Conservation (phyloP, 2,329 filamentous ascomycete species). For the Ascocoryne sarcoides region DNA sequence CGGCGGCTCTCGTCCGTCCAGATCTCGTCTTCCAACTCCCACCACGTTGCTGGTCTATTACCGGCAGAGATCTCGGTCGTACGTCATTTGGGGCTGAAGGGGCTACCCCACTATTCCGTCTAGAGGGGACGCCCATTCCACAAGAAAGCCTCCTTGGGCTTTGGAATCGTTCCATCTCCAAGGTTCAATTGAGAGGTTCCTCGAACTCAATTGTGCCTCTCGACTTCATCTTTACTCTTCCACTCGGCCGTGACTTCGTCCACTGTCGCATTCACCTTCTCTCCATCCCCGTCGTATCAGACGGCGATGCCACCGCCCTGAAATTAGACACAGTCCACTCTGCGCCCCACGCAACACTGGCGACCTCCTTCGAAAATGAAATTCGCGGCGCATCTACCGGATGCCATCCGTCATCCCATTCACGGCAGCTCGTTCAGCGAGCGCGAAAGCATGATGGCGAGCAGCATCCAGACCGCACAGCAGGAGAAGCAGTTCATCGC, state of each 20-base stretch:
- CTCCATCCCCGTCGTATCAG: neutral
- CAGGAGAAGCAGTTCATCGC: conserved; percentile 25
- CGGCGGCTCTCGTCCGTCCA: too few species aligned
- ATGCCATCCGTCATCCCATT: neutral
- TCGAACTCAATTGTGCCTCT: too few species aligned
- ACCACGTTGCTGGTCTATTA: neutral
- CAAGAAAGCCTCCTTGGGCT: too few species aligned
- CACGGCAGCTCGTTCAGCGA: neutral
- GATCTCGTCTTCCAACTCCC: neutral
- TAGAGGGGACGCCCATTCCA: too few species aligned
- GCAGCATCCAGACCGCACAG: conserved; percentile 10
- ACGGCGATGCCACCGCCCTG: neutral
- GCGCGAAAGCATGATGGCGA: conserved; percentile 1
- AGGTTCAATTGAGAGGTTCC: too few species aligned
- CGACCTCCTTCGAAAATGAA: neutral
- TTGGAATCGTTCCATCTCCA: too few species aligned
- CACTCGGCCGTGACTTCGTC: too few species aligned
- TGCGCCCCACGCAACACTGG: neutral
- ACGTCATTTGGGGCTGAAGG: neutral
- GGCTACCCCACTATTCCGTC: too few species aligned
- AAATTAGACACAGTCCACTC: neutral
- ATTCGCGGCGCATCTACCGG: neutral
- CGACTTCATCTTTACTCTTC: too few species aligned
- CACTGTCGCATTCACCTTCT: too few species aligned
- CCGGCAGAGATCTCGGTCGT: neutral